Percentiles rank a stretch among this genome's conserved stretches.
These are phyloP conservation scores for Wickerhamiella brachini DNA, from an alignment of 805 yeast genomes.

Conservation along the genomic window DNA sequence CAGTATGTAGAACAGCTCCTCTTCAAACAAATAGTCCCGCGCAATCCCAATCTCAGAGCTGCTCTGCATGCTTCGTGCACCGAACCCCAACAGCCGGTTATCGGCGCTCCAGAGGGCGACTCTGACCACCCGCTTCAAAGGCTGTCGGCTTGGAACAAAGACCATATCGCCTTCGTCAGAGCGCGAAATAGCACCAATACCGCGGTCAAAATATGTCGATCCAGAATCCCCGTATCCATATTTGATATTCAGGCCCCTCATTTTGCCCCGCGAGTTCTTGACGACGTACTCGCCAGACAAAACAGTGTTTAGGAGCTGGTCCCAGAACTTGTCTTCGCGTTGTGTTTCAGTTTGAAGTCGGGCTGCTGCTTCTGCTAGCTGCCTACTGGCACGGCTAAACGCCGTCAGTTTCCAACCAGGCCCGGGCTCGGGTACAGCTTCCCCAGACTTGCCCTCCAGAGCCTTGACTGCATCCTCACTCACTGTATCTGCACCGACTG, in stretches of 20 bases:
- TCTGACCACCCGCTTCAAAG: slow-evolving; percentile 35
- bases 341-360: slow-evolving; percentile 40
- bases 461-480: slow-evolving; percentile 6
- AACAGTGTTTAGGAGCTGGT: slow-evolving; percentile 31
- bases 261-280: slow-evolving; percentile 45
- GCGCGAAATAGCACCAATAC: slow-evolving; percentile 37
- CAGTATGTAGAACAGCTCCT: slow-evolving; percentile 69
- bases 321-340: slow-evolving; percentile 61
- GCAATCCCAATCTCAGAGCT: slow-evolving; percentile 45
- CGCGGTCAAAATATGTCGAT: slow-evolving; percentile 57
- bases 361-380: slow-evolving; percentile 37
- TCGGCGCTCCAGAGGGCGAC: slow-evolving; percentile 40
- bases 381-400: slow-evolving; percentile 38
- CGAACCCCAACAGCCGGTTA: slow-evolving; percentile 6
- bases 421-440: slow-evolving; percentile 31
- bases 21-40: slow-evolving; percentile 69
- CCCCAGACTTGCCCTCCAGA: slow-evolving; percentile 11
- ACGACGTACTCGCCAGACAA: slow-evolving; percentile 46
- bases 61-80: slow-evolving; percentile 26
- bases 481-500: slow-evolving; percentile 24
- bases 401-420: slow-evolving; percentile 81
- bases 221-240: slow-evolving; percentile 92
- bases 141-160: slow-evolving; percentile 27
- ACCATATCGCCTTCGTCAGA: slow-evolving; percentile 31
- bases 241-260: slow-evolving; percentile 58